These are phyloP conservation scores for Colletotrichum falcatum DNA, from an alignment of 2,329 filamentous ascomycete genomes.

Conservation along the genomic window DNA sequence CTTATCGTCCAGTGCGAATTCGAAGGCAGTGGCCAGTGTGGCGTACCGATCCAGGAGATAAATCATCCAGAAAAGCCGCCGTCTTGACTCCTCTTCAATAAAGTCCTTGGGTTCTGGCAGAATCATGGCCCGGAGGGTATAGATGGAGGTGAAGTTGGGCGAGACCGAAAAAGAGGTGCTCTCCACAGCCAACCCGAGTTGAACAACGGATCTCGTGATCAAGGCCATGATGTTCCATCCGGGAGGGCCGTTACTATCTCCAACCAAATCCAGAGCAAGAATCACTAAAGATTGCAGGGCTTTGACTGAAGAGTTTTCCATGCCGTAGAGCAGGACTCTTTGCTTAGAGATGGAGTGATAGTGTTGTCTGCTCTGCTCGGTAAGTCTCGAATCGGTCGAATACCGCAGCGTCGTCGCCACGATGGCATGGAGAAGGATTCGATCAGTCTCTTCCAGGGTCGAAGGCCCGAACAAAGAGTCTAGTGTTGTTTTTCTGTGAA, in stretches of 20 bases:
- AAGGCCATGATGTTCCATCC: constrained; percentile 93
- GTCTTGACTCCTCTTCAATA: constrained; percentile 88
- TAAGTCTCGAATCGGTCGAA: constrained; percentile 81
- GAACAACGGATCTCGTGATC: constrained; percentile 89
- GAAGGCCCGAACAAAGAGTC: constrained; percentile 84
- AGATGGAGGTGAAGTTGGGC: constrained; percentile 86
- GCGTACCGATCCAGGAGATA: constrained; percentile 92
- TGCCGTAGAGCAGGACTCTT: constrained; percentile 85
- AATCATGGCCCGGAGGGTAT: constrained; percentile 87
- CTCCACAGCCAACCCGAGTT: constrained; percentile 87
- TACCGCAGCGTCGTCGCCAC: constrained; percentile 89
- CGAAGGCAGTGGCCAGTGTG: constrained; percentile 90
- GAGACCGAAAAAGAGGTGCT: constrained; percentile 82
- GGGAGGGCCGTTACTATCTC: constrained; percentile 88
- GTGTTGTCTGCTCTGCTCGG: constrained; percentile 76
- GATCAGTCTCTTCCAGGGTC: constrained; percentile 82
- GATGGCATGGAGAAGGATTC: constrained; percentile 87
- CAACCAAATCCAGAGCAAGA: constrained; percentile 84
- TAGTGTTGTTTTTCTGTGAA: constrained; percentile 86
- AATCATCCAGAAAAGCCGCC: constrained; percentile 93
- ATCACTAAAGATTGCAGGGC: constrained; percentile 89
- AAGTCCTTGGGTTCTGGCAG: constrained; percentile 86
- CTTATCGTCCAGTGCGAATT: constrained; percentile 89
- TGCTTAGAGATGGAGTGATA: constrained; percentile 88
- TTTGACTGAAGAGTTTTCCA: constrained; percentile 91